Conservation (phyloP, 2,329 filamentous ascomycete species). For the Nigrospora oryzae region DNA sequence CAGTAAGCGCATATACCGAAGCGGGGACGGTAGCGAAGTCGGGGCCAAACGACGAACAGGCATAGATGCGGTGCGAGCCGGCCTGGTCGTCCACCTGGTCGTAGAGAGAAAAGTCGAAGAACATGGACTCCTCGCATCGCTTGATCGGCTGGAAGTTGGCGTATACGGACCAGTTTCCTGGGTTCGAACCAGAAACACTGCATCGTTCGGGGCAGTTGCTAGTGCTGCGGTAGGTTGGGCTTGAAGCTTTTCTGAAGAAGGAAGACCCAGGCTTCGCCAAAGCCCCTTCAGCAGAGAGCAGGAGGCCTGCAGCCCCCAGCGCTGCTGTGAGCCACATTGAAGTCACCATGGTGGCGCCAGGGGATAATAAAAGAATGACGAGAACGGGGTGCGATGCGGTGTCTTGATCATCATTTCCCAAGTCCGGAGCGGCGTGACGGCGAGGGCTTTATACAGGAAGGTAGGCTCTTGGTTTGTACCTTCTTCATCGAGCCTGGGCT, state of each 20-base stretch:
- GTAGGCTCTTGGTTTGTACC: too few relatives aligned
- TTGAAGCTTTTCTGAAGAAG: neutral
- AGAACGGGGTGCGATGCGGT: too few relatives aligned
- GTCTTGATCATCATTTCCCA: too few relatives aligned
- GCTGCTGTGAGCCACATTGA: too few relatives aligned
- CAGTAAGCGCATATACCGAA: neutral
- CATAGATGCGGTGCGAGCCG: conserved; percentile 17
- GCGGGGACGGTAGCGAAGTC: conserved; percentile 3
- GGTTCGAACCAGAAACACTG: conserved; percentile 9
- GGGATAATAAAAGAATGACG: too few relatives aligned
- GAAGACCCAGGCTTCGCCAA: neutral
- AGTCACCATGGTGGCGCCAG: too few relatives aligned
- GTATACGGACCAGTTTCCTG: conserved; percentile 16
- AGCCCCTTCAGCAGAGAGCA: too few relatives aligned
- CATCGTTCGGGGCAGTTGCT: conserved; percentile 9
- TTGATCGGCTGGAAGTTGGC: conserved; percentile 9
- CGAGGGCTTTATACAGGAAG: too few relatives aligned
- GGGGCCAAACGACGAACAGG: conserved; percentile 17
- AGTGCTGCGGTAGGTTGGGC: neutral
- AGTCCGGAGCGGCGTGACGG: too few relatives aligned
- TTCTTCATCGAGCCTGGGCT: too few relatives aligned
- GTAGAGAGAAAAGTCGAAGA: conserved; percentile 24
- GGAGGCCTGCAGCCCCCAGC: too few relatives aligned
- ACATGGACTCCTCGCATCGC: conserved; percentile 18
- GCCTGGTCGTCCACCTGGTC: conserved; percentile 20